Evolutionary conservation across 2,329 filamentous ascomycete genomes (phyloP).

Genomic region (Thielaviopsis populi): DNA sequence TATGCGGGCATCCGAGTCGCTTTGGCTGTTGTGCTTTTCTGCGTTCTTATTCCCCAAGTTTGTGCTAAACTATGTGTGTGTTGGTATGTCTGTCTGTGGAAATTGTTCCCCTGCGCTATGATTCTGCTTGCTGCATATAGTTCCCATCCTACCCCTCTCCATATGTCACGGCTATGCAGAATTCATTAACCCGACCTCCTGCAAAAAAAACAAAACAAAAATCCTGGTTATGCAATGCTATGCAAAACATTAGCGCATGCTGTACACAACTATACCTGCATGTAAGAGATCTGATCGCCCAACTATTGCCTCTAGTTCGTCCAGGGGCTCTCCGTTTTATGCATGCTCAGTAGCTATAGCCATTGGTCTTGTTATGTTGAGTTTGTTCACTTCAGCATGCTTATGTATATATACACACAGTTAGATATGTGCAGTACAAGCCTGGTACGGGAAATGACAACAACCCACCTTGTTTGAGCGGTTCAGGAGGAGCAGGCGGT

Average conservation of each 20-base stretch:
- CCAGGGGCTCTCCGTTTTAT: background rate
- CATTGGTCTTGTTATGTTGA: background rate
- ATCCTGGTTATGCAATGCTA: background rate
- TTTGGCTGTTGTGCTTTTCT: background rate
- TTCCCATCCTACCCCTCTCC: background rate
- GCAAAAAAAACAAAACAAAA: background rate
- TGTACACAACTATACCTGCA: background rate
- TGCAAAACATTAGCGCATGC: background rate
- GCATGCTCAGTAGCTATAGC: background rate
- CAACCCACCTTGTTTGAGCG: background rate
- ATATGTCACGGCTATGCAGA: too few relatives aligned
- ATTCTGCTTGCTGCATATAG: background rate
- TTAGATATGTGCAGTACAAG: too few relatives aligned
- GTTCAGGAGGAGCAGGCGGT: background rate
- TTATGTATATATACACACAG: too few relatives aligned
- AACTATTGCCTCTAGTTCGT: conserved; percentile 4
- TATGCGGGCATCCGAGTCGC: background rate
- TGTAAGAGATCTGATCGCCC: background rate
- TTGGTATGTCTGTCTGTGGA: background rate
- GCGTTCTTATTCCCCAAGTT: background rate
- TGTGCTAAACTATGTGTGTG: background rate
- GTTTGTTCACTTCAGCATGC: background rate
- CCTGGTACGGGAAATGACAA: background rate
- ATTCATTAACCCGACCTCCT: background rate
- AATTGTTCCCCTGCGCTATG: background rate